Evolutionary conservation across 139 green algal genomes (phyloP), one percentile per base, ranked within the genome.

Genomic region (Micractinium sp.): DNA sequence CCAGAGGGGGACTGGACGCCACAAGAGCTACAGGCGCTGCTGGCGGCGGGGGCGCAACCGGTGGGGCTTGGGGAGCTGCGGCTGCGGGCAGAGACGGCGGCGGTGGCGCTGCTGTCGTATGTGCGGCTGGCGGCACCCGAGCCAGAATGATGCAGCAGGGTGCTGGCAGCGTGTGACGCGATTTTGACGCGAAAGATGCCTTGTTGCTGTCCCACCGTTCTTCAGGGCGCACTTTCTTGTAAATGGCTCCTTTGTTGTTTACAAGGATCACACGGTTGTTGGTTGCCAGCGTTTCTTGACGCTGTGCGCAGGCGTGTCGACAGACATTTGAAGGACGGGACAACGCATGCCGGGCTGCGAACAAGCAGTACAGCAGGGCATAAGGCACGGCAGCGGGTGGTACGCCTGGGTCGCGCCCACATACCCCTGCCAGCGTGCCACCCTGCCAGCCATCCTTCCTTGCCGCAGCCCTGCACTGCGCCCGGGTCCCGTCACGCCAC

Each of bases 1-100:
- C 97, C 97, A 0, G 97, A 99, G 81, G 97, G 97, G 1, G 97
- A 99, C 86, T 99, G 96, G 84, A 98, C 96, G 13, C 84, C 90
- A 0, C 91, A 82, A 0, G 97, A 99, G 87, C 31, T 97, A 41
- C 29, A 86, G 3, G 41, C 31, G 23, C 82, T 99, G 56, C 31
- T 91, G 23, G 81, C 35, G 14, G 90, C 92, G 0, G 97, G 96
- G 2, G 95, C 92, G 12, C 33, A 92, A 31, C 84, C 93, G 3
- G 95, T 98, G 23, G 95, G 96, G 0, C 90, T 99, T 33, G 97
- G 97, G 1, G 39, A 81, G 0, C 88, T 94, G 61, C 90, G 97
- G 56, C 88, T 99, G 39, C 67, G 97, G 33, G 94, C 94, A 22
- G 97, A 99, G 91, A 99, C 97, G 38, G 97, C 97, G 1, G 96